Evolutionary conservation across 1,139 yeast species (phyloP).

Genomic region (Candida dubliniensis): DNA sequence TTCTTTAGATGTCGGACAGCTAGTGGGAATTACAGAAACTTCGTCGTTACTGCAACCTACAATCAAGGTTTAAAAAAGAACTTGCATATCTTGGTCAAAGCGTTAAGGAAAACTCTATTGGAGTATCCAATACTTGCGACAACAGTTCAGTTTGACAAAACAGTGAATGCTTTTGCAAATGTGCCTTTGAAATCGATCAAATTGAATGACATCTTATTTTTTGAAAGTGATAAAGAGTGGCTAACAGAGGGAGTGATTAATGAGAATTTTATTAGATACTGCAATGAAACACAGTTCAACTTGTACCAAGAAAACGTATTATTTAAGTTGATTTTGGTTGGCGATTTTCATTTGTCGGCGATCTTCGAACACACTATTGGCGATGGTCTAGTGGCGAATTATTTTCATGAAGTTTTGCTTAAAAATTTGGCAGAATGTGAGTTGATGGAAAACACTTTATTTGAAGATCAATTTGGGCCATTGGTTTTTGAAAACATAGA

Average conservation of each 20-base stretch:
- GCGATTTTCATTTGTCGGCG: constrained; percentile 24
- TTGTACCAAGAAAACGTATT: constrained; percentile 30
- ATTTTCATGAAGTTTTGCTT: constrained; percentile 39
- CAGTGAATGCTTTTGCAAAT: constrained; percentile 18
- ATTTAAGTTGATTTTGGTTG: constrained; percentile 31
- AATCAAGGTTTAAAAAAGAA: constrained; percentile 21
- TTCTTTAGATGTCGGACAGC: constrained; percentile 37
- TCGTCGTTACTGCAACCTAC: constrained; percentile 38
- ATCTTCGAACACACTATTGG: constrained; percentile 43
- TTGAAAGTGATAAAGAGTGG: constrained; percentile 14
- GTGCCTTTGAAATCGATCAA: constrained; percentile 24
- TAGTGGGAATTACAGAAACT: constrained; percentile 29
- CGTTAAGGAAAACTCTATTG: constrained; percentile 32
- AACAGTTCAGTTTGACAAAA: constrained; percentile 24
- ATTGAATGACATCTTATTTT: constrained; percentile 27
- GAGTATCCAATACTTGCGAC: constrained; percentile 38
- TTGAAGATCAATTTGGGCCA: constrained; percentile 16
- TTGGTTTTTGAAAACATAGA: constrained; percentile 4
- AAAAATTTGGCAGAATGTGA: constrained; percentile 25
- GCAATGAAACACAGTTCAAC: constrained; percentile 24
- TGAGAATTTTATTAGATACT: constrained; percentile 29
- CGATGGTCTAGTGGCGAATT: constrained; percentile 44
- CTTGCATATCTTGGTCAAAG: constrained; percentile 22
- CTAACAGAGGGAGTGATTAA: constrained; percentile 22
- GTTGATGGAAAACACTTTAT: constrained; percentile 9